phyloP scores from a whole-genome alignment of 805 yeast species.

The Sugiyamaella americana region DNA sequence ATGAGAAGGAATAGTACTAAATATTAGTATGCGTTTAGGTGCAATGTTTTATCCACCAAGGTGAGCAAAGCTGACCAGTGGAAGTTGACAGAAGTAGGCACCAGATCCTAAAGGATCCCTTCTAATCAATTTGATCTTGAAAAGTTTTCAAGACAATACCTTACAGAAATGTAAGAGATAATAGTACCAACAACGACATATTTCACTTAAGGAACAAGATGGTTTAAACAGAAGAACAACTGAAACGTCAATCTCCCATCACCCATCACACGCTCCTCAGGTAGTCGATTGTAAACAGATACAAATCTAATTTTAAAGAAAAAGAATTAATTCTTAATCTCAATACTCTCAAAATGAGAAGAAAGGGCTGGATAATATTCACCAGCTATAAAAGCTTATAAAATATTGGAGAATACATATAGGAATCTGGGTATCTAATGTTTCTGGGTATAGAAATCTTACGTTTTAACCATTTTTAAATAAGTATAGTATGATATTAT shows the following conservation, averaged over 20 bases:
- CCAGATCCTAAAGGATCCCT: conserved; percentile 4
- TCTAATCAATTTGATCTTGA: conserved; percentile 10
- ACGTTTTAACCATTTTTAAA: conserved; percentile 5
- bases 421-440: conserved; percentile 9
- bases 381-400: conserved; percentile 2
- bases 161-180: conserved; percentile 1
- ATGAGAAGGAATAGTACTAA: conserved; percentile 40
- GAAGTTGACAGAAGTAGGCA: neutral
- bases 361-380: conserved; percentile 9
- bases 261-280: neutral
- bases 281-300: neutral
- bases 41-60: no score
- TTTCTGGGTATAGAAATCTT: neutral
- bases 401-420: neutral
- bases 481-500: no score
- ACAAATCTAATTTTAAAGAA: neutral
- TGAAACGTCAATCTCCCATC: no score
- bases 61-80: no score
- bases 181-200: neutral
- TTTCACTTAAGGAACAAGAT: neutral
- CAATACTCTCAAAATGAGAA: conserved; percentile 11
- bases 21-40: conserved; percentile 1
- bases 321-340: conserved; percentile 1
- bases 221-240: no score
- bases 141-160: conserved; percentile 7